Conservation (phyloP, 805 yeast species). For the Suhomyces kilbournensis region DNA sequence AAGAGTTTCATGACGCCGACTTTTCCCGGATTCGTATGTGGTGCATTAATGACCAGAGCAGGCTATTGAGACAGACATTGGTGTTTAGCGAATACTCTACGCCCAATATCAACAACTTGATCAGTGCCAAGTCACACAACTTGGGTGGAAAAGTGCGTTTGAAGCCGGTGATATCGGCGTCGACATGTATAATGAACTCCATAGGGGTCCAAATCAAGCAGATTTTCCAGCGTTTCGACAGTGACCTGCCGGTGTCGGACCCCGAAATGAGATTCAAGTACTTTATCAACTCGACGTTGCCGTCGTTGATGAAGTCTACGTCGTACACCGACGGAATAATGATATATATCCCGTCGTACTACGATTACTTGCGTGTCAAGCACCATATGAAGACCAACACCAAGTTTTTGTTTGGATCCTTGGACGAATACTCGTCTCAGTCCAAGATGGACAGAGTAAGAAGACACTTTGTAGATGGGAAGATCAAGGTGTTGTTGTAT, state of each 20-base stretch:
- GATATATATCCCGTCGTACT: slow-evolving; percentile 79
- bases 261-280: slow-evolving; percentile 81
- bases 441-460: slow-evolving; percentile 71
- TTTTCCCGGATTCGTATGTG: slow-evolving; percentile 90
- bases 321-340: slow-evolving; percentile 72
- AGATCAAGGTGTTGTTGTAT: slow-evolving; percentile 71
- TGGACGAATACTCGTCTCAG: slow-evolving; percentile 80
- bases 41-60: slow-evolving; percentile 82
- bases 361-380: slow-evolving; percentile 78
- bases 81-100: slow-evolving; percentile 73
- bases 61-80: slow-evolving; percentile 70
- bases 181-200: slow-evolving; percentile 55
- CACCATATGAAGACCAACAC: slow-evolving; percentile 65
- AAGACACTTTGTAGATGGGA: slow-evolving; percentile 59
- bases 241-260: slow-evolving; percentile 55
- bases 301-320: slow-evolving; percentile 62
- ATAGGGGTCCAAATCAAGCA: slow-evolving; percentile 67
- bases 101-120: slow-evolving; percentile 72
- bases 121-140: slow-evolving; percentile 47
- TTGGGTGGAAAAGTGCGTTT: slow-evolving; percentile 60
- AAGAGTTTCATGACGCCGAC: slow-evolving; percentile 75
- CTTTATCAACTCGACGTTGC: slow-evolving; percentile 71
- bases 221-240: slow-evolving; percentile 68
- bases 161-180: slow-evolving; percentile 43
- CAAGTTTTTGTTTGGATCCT: slow-evolving; percentile 59